phyloP scores from a whole-genome alignment of 2,329 filamentous ascomycete genomes.

The Plenodomus tracheiphilus region DNA sequence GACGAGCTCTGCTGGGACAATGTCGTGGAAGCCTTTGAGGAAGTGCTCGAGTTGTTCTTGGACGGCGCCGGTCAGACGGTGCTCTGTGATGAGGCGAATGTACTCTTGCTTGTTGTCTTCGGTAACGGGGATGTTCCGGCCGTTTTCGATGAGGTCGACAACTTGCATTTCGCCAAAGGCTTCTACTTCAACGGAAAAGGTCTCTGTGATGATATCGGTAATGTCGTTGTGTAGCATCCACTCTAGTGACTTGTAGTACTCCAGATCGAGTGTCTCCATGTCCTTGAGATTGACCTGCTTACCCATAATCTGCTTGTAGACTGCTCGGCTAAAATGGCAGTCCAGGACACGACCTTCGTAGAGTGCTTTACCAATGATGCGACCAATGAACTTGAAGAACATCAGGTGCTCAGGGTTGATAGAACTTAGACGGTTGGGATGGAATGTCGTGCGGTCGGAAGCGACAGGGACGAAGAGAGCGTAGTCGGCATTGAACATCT shows the following conservation, averaged over 20 bases:
- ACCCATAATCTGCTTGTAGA: constrained; percentile 96
- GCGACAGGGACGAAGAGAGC: constrained; percentile 95
- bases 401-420: constrained; percentile 94
- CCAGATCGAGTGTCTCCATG: constrained; percentile 97
- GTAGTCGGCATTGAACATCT: constrained; percentile 99
- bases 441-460: constrained; percentile 96
- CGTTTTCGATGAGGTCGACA: constrained; percentile 84
- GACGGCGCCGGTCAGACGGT: constrained; percentile 88
- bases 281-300: constrained; percentile 97
- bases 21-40: constrained; percentile 94
- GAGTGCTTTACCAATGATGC: constrained; percentile 95
- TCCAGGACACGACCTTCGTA: constrained; percentile 96
- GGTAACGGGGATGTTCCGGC: constrained; percentile 89
- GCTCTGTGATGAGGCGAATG: constrained; percentile 90
- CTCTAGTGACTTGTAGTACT: constrained; percentile 97
- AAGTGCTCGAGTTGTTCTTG: constrained; percentile 94
- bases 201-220: constrained; percentile 95
- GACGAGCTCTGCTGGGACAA: constrained; percentile 90
- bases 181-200: constrained; percentile 91
- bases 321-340: constrained; percentile 97
- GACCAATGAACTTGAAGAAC: constrained; percentile 99
- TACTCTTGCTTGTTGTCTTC: constrained; percentile 99
- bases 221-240: constrained; percentile 99
- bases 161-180: constrained; percentile 88
- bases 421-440: constrained; percentile 90